Evolutionary conservation across 257 asterid species (phyloP).

Genomic region (Fraxinus cuspidata): DNA sequence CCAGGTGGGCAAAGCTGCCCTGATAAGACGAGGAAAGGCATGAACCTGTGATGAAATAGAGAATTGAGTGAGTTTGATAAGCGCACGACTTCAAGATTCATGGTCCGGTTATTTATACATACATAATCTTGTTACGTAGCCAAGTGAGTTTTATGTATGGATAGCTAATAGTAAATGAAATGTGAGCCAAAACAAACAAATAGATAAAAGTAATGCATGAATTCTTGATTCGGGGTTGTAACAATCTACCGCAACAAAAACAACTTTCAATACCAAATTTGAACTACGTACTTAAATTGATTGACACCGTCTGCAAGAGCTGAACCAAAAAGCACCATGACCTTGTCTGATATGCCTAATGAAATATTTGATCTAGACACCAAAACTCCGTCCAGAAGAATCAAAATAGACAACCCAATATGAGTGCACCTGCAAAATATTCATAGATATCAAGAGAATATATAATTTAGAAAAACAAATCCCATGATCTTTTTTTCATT

Average conservation of each 20-base stretch:
- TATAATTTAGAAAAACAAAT: neutral
- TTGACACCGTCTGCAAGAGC: constrained; percentile 88
- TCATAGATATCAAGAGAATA: constrained; percentile 3
- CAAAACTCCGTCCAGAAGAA: constrained; percentile 61
- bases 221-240: neutral
- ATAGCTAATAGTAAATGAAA: neutral
- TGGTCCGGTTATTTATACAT: neutral
- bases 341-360: constrained; percentile 73
- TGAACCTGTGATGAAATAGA: constrained; percentile 60
- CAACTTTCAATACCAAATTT: constrained; percentile 13
- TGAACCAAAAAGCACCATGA: constrained; percentile 78
- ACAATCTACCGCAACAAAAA: constrained; percentile 10
- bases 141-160: neutral
- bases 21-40: constrained; percentile 92
- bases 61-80: constrained; percentile 13
- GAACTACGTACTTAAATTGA: constrained; percentile 78
- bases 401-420: constrained; percentile 60
- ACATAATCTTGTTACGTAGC: neutral
- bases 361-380: constrained; percentile 65
- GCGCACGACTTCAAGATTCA: constrained; percentile 1
- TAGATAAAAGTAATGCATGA: constrained; percentile 7
- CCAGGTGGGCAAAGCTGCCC: constrained; percentile 99
- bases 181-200: neutral
- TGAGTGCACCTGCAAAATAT: constrained; percentile 71
- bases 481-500: neutral